These are phyloP conservation scores for Trypanosoma congolense DNA, from an alignment of 208 protist species.

Conservation along the genomic window DNA sequence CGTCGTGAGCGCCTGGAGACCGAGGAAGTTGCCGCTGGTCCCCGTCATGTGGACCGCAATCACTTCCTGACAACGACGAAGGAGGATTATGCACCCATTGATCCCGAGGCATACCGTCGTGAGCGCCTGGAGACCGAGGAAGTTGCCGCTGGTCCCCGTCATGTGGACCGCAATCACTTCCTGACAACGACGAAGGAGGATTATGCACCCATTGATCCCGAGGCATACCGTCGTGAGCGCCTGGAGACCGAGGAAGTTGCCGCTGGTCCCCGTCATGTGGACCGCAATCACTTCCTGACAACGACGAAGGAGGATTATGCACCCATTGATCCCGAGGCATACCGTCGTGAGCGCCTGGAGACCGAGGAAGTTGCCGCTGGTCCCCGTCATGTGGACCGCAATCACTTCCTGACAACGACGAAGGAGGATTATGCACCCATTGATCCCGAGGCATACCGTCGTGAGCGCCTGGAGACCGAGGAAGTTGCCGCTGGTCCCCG, in stretches of 20 bases:
- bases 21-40: background rate
- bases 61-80: constrained; percentile 53
- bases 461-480: constrained; percentile 1
- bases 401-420: constrained; percentile 7
- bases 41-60: constrained; percentile 27
- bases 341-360: background rate
- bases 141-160: constrained; percentile 3
- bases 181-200: constrained; percentile 4
- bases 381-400: constrained; percentile 1
- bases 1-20: background rate
- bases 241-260: background rate
- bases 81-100: constrained; percentile 33
- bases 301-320: constrained; percentile 17
- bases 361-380: background rate
- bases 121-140: background rate
- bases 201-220: constrained; percentile 22
- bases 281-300: constrained; percentile 18
- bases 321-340: background rate
- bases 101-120: constrained; percentile 20
- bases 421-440: constrained; percentile 4
- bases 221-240: constrained; percentile 6
- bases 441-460: constrained; percentile 5
- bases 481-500: background rate
- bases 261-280: background rate
- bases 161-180: constrained; percentile 14